These are phyloP conservation scores for Penicillium subrubescens DNA, from an alignment of 495 filamentous ascomycete species.

Conservation along the genomic window DNA sequence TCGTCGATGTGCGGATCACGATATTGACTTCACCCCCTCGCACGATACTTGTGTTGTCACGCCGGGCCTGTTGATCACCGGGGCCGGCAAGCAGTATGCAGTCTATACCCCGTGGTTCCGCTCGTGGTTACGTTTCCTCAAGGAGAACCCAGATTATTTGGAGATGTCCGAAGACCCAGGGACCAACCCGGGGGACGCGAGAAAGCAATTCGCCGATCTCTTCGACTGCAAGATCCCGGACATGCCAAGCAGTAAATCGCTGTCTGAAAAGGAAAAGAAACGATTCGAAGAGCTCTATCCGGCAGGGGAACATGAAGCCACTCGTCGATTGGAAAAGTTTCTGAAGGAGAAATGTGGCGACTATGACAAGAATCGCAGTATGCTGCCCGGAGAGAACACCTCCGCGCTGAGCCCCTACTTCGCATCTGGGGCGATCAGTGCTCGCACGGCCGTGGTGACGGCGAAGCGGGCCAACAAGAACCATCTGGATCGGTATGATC, in stretches of 20 bases:
- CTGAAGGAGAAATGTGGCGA: slow-evolving; percentile 61
- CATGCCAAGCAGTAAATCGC: slow-evolving; percentile 63
- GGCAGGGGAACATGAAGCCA: slow-evolving; percentile 77
- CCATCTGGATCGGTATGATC: slow-evolving; percentile 67
- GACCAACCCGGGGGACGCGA: slow-evolving; percentile 59
- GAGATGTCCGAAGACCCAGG: slow-evolving; percentile 58
- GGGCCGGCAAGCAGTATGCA: slow-evolving; percentile 75
- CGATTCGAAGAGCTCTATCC: slow-evolving; percentile 67
- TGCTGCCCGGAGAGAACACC: slow-evolving; percentile 63
- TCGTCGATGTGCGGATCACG: slow-evolving; percentile 56
- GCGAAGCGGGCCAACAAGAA: slow-evolving; percentile 72
- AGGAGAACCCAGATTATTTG: slow-evolving; percentile 66
- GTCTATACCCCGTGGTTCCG: slow-evolving; percentile 85
- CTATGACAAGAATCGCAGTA: slow-evolving; percentile 64
- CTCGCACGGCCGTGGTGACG: slow-evolving; percentile 68
- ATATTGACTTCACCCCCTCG: slow-evolving; percentile 62
- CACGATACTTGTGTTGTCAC: slow-evolving; percentile 84
- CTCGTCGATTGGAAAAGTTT: slow-evolving; percentile 67
- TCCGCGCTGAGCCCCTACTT: slow-evolving; percentile 80
- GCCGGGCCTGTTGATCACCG: slow-evolving; percentile 65
- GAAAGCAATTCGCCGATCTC: slow-evolving; percentile 55
- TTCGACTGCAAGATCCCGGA: slow-evolving; percentile 67
- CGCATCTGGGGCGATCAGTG: slow-evolving; percentile 73
- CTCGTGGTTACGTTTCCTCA: slow-evolving; percentile 71
- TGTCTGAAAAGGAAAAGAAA: slow-evolving; percentile 60